phyloP scores from a whole-genome alignment of 495 filamentous ascomycete genomes.

The Aspergillus biplanus region DNA sequence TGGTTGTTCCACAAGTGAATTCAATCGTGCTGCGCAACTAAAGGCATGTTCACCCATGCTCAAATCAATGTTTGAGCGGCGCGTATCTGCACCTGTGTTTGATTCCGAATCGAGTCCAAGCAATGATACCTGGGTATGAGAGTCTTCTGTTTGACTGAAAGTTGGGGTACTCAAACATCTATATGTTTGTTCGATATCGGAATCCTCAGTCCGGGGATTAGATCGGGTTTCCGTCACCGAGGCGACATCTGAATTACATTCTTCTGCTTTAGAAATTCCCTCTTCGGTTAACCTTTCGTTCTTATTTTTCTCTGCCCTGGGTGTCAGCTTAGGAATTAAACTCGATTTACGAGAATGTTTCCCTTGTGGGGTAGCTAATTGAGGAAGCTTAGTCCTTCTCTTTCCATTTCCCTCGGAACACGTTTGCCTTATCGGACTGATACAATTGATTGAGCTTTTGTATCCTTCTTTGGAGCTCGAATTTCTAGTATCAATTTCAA shows the following conservation, averaged over 20 bases:
- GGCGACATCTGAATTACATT: neutral
- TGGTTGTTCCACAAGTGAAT: too few species aligned
- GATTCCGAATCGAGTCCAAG: neutral
- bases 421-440: neutral
- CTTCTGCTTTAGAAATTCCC: neutral
- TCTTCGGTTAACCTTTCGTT: neutral
- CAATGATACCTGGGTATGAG: neutral
- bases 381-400: neutral
- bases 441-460: neutral
- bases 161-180: neutral
- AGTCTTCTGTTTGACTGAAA: neutral
- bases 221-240: neutral
- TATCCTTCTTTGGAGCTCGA: neutral
- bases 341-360: constrained; percentile 8
- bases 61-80: neutral
- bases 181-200: neutral
- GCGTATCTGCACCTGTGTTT: neutral
- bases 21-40: too few species aligned
- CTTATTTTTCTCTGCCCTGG: neutral
- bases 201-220: neutral
- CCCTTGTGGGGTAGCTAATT: neutral
- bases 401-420: neutral
- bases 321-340: constrained; percentile 15
- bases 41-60: neutral
- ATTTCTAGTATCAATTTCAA: constrained; percentile 14